phyloP scores from a whole-genome alignment of 2,329 filamentous ascomycete species.

The Pestalotiopsis fici region DNA sequence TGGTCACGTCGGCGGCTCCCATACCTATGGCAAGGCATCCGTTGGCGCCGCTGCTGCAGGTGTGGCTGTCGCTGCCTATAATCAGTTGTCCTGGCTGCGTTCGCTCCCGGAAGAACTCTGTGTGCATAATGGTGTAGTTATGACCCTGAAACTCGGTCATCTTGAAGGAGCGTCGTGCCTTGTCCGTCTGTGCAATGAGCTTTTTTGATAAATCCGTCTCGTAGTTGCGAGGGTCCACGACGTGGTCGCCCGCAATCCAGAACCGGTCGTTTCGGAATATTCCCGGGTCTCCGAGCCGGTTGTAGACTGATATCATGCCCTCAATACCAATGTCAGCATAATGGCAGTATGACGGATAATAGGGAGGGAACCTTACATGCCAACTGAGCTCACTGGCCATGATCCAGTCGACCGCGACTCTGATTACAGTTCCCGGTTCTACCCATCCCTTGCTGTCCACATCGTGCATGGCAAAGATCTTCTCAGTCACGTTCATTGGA shows the following conservation, averaged over 20 bases:
- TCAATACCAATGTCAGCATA: not conserved
- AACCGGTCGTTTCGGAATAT: conserved; percentile 51
- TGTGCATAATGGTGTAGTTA: conserved; percentile 45
- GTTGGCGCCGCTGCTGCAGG: conserved; percentile 43
- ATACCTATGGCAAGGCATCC: conserved; percentile 44
- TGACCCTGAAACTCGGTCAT: conserved; percentile 37
- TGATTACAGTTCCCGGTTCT: conserved; percentile 38
- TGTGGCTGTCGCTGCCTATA: conserved; percentile 47
- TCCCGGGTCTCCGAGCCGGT: conserved; percentile 37
- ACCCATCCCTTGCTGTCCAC: conserved; percentile 33
- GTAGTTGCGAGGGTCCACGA: conserved; percentile 45
- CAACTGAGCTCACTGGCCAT: conserved; percentile 44
- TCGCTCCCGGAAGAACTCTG: conserved; percentile 44
- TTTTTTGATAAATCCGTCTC: conserved; percentile 32
- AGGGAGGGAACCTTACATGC: conserved; percentile 22
- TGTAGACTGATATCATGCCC: conserved; percentile 42
- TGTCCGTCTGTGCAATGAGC: conserved; percentile 37
- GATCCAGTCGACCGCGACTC: conserved; percentile 46
- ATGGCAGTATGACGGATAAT: no score
- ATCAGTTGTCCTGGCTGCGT: conserved; percentile 44
- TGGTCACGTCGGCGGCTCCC: conserved; percentile 44
- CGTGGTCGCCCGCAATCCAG: conserved; percentile 51
- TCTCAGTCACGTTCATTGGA: conserved; percentile 43
- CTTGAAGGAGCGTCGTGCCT: conserved; percentile 38
- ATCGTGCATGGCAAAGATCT: conserved; percentile 46